A percentile compares a stretch with the other conserved stretches of the same genome.
These are phyloP conservation scores for Geotrichum bryndzae DNA, from an alignment of 1,139 yeast genomes.

Conservation along the genomic window DNA sequence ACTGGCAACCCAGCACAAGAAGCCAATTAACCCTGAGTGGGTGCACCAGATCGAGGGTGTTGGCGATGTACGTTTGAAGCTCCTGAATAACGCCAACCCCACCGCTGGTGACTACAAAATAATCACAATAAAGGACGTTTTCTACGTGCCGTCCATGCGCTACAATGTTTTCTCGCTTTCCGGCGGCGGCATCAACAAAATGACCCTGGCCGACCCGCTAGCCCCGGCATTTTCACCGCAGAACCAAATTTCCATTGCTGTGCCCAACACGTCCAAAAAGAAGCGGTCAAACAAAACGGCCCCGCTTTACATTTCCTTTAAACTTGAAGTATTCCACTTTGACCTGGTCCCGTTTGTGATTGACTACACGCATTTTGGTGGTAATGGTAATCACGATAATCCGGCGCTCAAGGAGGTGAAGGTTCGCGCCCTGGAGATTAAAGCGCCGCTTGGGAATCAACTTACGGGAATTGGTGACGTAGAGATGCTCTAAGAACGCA, in stretches of 20 bases:
- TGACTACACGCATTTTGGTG: background rate
- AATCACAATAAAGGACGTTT: conserved; percentile 6
- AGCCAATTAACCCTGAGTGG: background rate
- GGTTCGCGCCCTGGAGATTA: background rate
- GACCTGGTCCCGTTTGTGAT: background rate
- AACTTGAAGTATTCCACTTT: background rate
- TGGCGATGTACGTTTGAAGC: background rate
- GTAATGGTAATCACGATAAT: background rate
- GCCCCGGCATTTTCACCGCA: background rate
- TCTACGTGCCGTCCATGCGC: conserved; percentile 5
- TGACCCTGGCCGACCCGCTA: background rate
- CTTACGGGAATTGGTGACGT: background rate
- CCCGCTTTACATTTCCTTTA: background rate
- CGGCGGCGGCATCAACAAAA: background rate
- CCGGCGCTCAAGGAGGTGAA: background rate
- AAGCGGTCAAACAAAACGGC: background rate
- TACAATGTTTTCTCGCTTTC: conserved; percentile 10
- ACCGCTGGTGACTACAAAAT: background rate
- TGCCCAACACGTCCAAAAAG: background rate
- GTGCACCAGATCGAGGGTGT: background rate
- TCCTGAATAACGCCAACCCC: background rate
- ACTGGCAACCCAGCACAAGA: background rate
- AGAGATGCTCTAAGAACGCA: background rate
- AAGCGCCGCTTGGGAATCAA: background rate
- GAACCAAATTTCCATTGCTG: background rate